These are phyloP conservation scores for Starmerella stellata DNA, from an alignment of 805 yeast species.

Conservation along the genomic window DNA sequence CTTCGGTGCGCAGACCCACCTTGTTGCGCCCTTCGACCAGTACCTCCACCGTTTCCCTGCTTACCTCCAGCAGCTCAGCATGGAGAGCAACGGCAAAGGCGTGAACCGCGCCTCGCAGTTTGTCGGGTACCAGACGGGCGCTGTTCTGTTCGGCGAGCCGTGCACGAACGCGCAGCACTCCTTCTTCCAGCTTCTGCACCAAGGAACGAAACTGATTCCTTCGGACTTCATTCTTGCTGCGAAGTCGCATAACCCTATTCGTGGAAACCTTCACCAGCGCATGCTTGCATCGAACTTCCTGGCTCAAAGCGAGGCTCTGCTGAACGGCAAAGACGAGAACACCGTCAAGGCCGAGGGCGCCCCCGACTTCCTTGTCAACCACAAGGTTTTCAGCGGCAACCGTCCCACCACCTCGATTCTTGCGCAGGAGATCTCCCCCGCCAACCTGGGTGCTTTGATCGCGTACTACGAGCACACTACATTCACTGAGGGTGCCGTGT, in stretches of 20 bases:
- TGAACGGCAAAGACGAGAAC: slow-evolving; percentile 74
- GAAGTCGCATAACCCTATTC: slow-evolving; percentile 93
- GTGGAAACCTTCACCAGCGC: slow-evolving; percentile 80
- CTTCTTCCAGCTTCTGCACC: slow-evolving; percentile 97
- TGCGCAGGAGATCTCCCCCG: slow-evolving; percentile 92
- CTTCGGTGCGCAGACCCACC: slow-evolving; percentile 93
- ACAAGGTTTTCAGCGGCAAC: slow-evolving; percentile 93
- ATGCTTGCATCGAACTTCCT: slow-evolving; percentile 98
- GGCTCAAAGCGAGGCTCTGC: slow-evolving; percentile 93
- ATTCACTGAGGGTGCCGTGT: slow-evolving; percentile 94
- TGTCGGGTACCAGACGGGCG: slow-evolving; percentile 89
- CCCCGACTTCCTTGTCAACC: slow-evolving; percentile 71
- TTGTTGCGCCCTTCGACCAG: slow-evolving; percentile 97
- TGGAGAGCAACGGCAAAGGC: slow-evolving; percentile 98
- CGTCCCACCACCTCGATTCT: slow-evolving; percentile 96
- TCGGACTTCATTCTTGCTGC: slow-evolving; percentile 95
- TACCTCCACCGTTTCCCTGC: slow-evolving; percentile 99
- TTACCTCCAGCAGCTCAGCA: slow-evolving; percentile 90
- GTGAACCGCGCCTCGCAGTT: slow-evolving; percentile 83
- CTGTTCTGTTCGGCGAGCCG: slow-evolving; percentile 94
- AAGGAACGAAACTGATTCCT: slow-evolving; percentile 95
- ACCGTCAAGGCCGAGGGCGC: slow-evolving; percentile 82
- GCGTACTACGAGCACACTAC: slow-evolving; percentile 97
- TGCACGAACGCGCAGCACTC: slow-evolving; percentile 98
- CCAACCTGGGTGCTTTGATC: slow-evolving; percentile 84